Percentiles rank a stretch among this genome's conserved stretches.
phyloP scores from a whole-genome alignment of 2,329 filamentous ascomycete genomes.

The Paraconiothyrium sp. region DNA sequence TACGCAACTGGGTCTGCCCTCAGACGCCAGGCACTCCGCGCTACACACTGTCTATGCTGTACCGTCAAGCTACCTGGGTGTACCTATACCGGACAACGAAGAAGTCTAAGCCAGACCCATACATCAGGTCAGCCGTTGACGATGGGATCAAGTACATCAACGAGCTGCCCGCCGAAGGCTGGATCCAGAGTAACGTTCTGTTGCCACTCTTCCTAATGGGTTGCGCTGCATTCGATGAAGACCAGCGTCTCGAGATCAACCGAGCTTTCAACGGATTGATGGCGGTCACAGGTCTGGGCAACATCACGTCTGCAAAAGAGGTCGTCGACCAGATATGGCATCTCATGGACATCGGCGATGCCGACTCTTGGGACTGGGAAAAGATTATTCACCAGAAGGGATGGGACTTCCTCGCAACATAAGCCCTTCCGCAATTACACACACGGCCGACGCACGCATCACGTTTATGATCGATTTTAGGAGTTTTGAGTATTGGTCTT shows the following conservation, averaged over 20 bases:
- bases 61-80: slow-evolving; percentile 70
- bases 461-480: slow-evolving; percentile 2
- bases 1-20: slow-evolving; percentile 77
- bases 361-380: slow-evolving; percentile 72
- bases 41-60: slow-evolving; percentile 66
- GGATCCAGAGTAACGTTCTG: slow-evolving; percentile 67
- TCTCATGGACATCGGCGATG: slow-evolving; percentile 66
- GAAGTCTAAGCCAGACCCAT: slow-evolving; percentile 63
- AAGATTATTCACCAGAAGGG: slow-evolving; percentile 66
- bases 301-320: slow-evolving; percentile 65
- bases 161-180: slow-evolving; percentile 62
- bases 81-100: slow-evolving; percentile 70
- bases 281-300: slow-evolving; percentile 65
- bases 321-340: slow-evolving; percentile 68
- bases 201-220: slow-evolving; percentile 70
- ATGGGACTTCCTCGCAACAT: slow-evolving; percentile 70
- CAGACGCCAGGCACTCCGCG: slow-evolving; percentile 62
- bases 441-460: slow-evolving; percentile 2
- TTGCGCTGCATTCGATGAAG: slow-evolving; percentile 66
- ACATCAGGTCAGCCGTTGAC: slow-evolving; percentile 66
- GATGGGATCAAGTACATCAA: slow-evolving; percentile 66
- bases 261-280: slow-evolving; percentile 64
- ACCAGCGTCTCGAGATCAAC: slow-evolving; percentile 65
- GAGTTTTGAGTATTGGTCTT: neutral
- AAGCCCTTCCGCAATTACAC: slow-evolving; percentile 17